Evolutionary conservation across 768 basidiomycete genomes (phyloP).

Genomic region (Naganishia friedmannii): DNA sequence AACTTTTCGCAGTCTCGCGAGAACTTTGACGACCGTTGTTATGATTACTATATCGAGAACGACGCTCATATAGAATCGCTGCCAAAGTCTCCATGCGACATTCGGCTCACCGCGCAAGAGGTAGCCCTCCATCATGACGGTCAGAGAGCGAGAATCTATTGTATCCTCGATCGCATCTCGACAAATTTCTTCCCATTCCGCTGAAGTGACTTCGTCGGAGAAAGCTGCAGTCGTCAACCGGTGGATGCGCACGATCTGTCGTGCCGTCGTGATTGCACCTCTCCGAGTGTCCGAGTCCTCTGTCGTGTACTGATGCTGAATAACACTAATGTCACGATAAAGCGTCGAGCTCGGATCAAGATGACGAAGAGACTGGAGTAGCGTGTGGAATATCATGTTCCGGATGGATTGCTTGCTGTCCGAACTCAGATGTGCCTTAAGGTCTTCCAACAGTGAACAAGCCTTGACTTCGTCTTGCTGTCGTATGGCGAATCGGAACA

Average conservation of each 20-base stretch:
- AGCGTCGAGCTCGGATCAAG: neutral
- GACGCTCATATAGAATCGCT: neutral
- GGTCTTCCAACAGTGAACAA: neutral
- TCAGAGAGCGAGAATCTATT: neutral
- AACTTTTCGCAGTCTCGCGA: slow-evolving; percentile 1
- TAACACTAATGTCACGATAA: neutral
- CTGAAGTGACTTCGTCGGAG: neutral
- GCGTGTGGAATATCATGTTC: slow-evolving; percentile 1
- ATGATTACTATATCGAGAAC: slow-evolving; percentile 1
- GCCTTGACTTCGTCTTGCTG: neutral
- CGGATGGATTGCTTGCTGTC: neutral
- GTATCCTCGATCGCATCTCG: neutral
- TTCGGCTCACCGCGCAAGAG: neutral
- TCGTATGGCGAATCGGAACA: slow-evolving; percentile 7
- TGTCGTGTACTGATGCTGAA: neutral
- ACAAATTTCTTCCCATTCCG: slow-evolving; percentile 6
- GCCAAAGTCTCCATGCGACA: slow-evolving; percentile 14
- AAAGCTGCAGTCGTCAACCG: neutral
- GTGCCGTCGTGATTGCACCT: neutral
- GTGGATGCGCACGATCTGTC: neutral
- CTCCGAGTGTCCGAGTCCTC: neutral
- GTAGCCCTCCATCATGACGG: slow-evolving; percentile 13
- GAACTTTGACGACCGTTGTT: slow-evolving; percentile 12
- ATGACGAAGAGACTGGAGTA: slow-evolving; percentile 4
- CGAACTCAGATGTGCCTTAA: neutral